A percentile compares a stretch with the other conserved stretches of the same genome.
Conservation (phyloP, 495 filamentous ascomycete species). For the Letharia columbiana region DNA sequence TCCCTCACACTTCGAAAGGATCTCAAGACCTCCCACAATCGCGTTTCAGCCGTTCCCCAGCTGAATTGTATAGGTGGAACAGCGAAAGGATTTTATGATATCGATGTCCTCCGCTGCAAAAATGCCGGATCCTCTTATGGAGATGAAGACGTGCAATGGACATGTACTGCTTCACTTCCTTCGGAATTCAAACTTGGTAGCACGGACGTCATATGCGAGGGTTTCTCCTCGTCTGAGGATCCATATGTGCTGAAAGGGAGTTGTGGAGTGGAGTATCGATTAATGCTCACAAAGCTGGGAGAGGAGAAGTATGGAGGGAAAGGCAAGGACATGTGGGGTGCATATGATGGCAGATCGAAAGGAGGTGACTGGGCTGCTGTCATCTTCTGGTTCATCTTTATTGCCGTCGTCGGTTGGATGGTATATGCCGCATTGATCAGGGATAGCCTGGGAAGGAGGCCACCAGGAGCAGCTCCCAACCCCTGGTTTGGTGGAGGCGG, state of each 20-base stretch:
- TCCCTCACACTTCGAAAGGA: constrained; percentile 64
- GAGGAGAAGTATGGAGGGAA: constrained; percentile 55
- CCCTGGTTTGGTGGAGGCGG: constrained; percentile 41
- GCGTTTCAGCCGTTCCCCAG: constrained; percentile 69
- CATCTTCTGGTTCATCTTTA: constrained; percentile 44
- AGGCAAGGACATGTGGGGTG: constrained; percentile 14
- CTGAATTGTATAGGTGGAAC: constrained; percentile 70
- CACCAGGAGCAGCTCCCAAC: constrained; percentile 9
- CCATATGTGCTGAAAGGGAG: constrained; percentile 77
- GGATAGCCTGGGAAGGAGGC: constrained; percentile 9
- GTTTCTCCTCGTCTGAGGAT: constrained; percentile 67
- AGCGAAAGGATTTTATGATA: constrained; percentile 51
- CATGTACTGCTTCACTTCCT: constrained; percentile 72
- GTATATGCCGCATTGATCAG: constrained; percentile 25
- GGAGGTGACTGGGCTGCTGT: constrained; percentile 20
- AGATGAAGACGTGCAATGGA: constrained; percentile 74
- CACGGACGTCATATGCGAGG: constrained; percentile 91
- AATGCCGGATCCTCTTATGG: constrained; percentile 69
- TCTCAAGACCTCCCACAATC: constrained; percentile 60
- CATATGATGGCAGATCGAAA: constrained; percentile 14
- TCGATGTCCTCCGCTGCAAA: constrained; percentile 79
- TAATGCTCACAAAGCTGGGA: constrained; percentile 74
- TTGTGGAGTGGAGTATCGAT: constrained; percentile 87
- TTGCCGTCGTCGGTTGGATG: constrained; percentile 34
- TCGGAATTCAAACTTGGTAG: constrained; percentile 77